Evolutionary conservation across 345 rosid species (phyloP), one percentile per base, ranked within the genome.

Genomic region (Pugionium dolabratum): DNA sequence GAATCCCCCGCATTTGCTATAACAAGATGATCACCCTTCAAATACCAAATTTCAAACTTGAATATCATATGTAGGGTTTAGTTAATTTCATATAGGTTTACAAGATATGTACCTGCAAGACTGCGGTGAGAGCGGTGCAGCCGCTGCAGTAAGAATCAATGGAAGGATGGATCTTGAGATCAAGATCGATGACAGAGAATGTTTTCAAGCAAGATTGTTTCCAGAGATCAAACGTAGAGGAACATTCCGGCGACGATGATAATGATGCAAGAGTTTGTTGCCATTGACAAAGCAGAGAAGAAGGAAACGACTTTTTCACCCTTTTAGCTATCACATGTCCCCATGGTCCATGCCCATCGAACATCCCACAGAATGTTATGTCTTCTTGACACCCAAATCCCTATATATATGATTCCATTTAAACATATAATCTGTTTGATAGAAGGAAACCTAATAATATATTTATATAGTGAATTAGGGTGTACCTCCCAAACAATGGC

Each of bases 321-420:
- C 70, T 82, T 78, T 84, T 89, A 56, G 97, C 72, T 42, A 89
- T 74, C 28, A 80, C 51, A 77, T 93, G 96, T 26, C 93, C 98
- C 98, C 98, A 89, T 47, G 93, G 86, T 34, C 98, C 98, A 65
- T 93, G 98, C 30, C 98, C 98, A 78, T 93, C 98, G 74, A 87
- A 89, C 25, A 93, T 74, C 67, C 97, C 96, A 76, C 93, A 87
- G 34, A 89, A 86, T 25, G 79, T 76, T 84, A 83, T 81, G 73
- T 93, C 98, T 56, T 85, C 91, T 76, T 89, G 95, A 75, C 90
- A 84, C 18, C 98, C 96, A 53, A 82, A 89, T 70, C 91, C 95
- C 96, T 92, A 42, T 35, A 62, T 9, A 37, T 54, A 59, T 50
- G 29, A 9, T 31, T 49, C 45, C 53, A 47, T 59, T 59, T 42